Evolutionary conservation across 768 basidiomycete species (phyloP).

Genomic region (Leccinellum luteum): DNA sequence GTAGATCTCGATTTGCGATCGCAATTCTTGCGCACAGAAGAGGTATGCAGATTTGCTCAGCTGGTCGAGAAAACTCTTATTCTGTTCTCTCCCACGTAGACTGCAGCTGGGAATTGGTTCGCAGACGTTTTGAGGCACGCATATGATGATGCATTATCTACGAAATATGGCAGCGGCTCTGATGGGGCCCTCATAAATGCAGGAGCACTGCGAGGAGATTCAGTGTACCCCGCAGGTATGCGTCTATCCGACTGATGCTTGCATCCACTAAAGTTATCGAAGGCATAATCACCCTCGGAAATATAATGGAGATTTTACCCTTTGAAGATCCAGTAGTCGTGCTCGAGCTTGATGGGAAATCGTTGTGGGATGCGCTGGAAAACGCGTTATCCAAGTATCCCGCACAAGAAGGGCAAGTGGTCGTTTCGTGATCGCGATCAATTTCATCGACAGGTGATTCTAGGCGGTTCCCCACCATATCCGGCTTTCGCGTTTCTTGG

Average conservation of each 20-base stretch:
- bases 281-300: slow-evolving; percentile 76
- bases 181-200: slow-evolving; percentile 82
- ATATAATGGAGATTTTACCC: slow-evolving; percentile 85
- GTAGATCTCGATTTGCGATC: slow-evolving; percentile 75
- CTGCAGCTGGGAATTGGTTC: slow-evolving; percentile 76
- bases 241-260: not conserved
- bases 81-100: slow-evolving; percentile 42
- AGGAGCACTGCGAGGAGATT: slow-evolving; percentile 84
- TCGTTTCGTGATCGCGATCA: not conserved
- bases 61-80: not conserved
- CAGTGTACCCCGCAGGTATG: slow-evolving; percentile 76
- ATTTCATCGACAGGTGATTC: not conserved
- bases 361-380: slow-evolving; percentile 81
- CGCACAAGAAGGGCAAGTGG: slow-evolving; percentile 79
- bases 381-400: slow-evolving; percentile 73
- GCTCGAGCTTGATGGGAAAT: slow-evolving; percentile 71
- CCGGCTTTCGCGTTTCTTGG: slow-evolving; percentile 83
- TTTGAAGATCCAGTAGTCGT: slow-evolving; percentile 89
- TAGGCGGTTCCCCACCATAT: slow-evolving; percentile 86
- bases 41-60: slow-evolving; percentile 42
- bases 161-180: slow-evolving; percentile 61
- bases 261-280: slow-evolving; percentile 22
- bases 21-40: slow-evolving; percentile 66
- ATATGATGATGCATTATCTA: slow-evolving; percentile 67
- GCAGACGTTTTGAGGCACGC: slow-evolving; percentile 81